These are phyloP conservation scores for Tolypocladium guangdongense DNA, from an alignment of 2,329 filamentous ascomycete genomes.

Conservation along the genomic window DNA sequence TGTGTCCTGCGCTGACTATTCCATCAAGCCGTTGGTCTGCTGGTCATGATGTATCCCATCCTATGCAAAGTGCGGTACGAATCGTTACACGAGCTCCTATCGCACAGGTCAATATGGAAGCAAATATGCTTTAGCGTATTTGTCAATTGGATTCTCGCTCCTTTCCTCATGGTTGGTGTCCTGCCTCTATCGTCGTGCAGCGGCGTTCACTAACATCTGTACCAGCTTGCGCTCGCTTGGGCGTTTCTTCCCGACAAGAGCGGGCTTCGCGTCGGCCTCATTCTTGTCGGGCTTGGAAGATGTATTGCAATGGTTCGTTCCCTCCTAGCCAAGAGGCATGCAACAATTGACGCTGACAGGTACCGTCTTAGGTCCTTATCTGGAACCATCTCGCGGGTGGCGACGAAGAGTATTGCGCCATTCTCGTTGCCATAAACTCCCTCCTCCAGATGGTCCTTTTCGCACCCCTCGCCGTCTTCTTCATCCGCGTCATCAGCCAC, in stretches of 20 bases:
- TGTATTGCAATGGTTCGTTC: conserved; percentile 74
- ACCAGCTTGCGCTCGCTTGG: conserved; percentile 55
- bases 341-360: not conserved
- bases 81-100: conserved; percentile 55
- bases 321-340: not conserved
- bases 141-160: conserved; percentile 75
- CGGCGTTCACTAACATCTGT: not conserved
- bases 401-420: conserved; percentile 72
- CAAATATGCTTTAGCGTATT: conserved; percentile 69
- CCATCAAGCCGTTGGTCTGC: conserved; percentile 55
- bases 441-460: conserved; percentile 65
- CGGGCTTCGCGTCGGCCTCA: conserved; percentile 53
- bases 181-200: too few species aligned
- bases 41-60: conserved; percentile 94
- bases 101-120: conserved; percentile 55
- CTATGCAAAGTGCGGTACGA: conserved; percentile 79
- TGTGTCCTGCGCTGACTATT: not conserved
- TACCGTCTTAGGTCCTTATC: conserved; percentile 36
- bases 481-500: conserved; percentile 59
- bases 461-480: conserved; percentile 56
- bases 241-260: conserved; percentile 50
- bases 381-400: conserved; percentile 65
- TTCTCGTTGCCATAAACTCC: conserved; percentile 65
- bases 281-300: conserved; percentile 71
- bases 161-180: conserved; percentile 61